Base-by-base conservation (phyloP, 208 protist genomes). In the Trypanosoma boissoni region DNA sequence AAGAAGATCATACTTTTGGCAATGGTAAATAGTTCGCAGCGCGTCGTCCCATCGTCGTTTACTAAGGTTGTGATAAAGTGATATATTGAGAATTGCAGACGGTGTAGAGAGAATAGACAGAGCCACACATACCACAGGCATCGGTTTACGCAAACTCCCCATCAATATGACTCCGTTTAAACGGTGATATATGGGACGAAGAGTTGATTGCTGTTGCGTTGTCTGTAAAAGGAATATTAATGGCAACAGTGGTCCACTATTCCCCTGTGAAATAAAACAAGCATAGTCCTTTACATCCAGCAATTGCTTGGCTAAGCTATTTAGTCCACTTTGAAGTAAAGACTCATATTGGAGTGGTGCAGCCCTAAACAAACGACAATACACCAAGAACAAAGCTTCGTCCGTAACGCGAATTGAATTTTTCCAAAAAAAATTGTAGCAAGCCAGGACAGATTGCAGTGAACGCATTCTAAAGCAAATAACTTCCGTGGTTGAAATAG, bases 361-460 rank as follows among this genome's bases (percentile, higher is more conserved):
- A 36, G 27, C 42, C 24, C 28, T 20, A 6, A 18, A 43, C 5
- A 59, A 48, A 23, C 52, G 50, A 59, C 58, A 27, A 34, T 58
- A 67, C 2, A 67, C 6, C n/a, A 43, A 67, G 26, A 67, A 51
- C 26, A 67, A 26, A 36, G 61, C 61, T 31, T 67, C 61, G 36
- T 58, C 61, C 7, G 52, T 32, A 27, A 67, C 49, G n/a, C 51
- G 43, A 72, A 50, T 42, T 55, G 68, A 52, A 67, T 63, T 24
- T 52, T 56, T 37, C 41, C 56, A 42, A 29, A 73, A 54, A 55
- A 64, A 60, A 16, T 73, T 32, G 27, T 73, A 73, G 44, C 67
- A 73, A 12, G 36, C 37, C 12, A 73, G 43, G 26, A 59, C 51
- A 2, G 67, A 59, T 18, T 62, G 24, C 58, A 48, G 67, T 21